Base-by-base conservation (phyloP, 495 filamentous ascomycete genomes). In the Neurospora intermedia region DNA sequence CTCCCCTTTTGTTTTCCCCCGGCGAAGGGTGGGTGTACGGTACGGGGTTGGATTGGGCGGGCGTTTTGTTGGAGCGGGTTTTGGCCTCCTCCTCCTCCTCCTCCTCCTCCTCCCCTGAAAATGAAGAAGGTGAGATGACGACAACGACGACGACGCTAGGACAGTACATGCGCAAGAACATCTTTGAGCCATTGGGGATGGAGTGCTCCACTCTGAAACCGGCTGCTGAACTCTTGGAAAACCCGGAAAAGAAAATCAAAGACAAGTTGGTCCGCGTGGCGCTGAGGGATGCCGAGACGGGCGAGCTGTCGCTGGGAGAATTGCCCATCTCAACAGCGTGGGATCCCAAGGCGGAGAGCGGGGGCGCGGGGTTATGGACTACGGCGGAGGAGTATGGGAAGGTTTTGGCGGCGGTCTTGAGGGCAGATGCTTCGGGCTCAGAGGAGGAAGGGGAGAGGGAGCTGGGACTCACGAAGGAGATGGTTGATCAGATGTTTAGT, bases 301-400 rank as follows among this genome's bases (percentile, higher is more conserved):
- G 75, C 71, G 23, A 39, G 38, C 66, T 80, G 4, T 42, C 45
- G 9, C 31, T 39, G 11, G 71, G 71, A 11, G 69, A 70, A 11
- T 20, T 69, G 23, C 73, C 72, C 18, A 39, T 74, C 1, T 74
- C 76, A 1, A 27, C 54, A 16, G 54, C 54, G 27, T 66, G 54
- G 54, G 72, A 78, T 4, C 77, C 77, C 7, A 70, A 69, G 39
- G 43, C 75, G 41, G 79, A 80, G 35, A 78, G 77, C 66, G 89
- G 88, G 3, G 89, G 89, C 1, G 83, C 82, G 11, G 90, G 89
- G 2, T 45, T 86, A 23, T 89, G 81, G 70, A 80, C 83, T 6
- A 78, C 82, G 0, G 83, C 85, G 6, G 75, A 59, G 16, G 85
- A 86, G 69, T 89, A 85, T 72, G 76, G 82, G 38, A 88, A 84